Base-by-base conservation (phyloP, 345 rosid species). In the Limnanthes douglasii region DNA sequence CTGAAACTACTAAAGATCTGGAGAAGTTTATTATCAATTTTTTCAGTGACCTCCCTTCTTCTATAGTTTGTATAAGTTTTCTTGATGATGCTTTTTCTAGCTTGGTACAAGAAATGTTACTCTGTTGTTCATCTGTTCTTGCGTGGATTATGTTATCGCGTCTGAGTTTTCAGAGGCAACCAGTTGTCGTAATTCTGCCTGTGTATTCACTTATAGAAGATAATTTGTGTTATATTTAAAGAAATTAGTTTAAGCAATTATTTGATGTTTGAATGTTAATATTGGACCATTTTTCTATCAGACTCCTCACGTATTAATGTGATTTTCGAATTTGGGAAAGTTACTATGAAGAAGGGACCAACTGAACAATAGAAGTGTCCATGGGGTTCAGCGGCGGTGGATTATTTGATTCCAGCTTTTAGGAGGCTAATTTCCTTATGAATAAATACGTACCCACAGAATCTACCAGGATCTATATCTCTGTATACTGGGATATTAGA, bases 81-180 rank as follows among this genome's bases (percentile, higher is more conserved):
- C 63, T 90, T 21, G 78, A 81, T 21, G 77, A 59, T 45, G 45
- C 48, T 34, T 75, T 56, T 25, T 64, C 69, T 37, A 46, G 35
- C 46, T 58, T 90, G 48, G 54, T 90, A 23, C 62, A 57, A 67
- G 79, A 77, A 9, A 60, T 74, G 26, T 54, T 80, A 37, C 50
- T 28, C 10, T 38, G 61, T 34, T 64, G 69, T 64, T 69, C 86
- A 43, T 30, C 44, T 34, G 55, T 74, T 31, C 55, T 36, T 45
- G 73, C 95, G 12, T 84, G 85, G 95, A 50, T 84, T 62, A 54
- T 84, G 41, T 43, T 79, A 35, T 80, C 95, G 18, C 92, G 85
- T 34, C 54, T 84, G 45, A 74, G 51, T 42, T 60, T 52, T 18
- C 52, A 61, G 40, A 64, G 38, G 33, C 71, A 76, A 34, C 95